Evolutionary conservation across 2,329 filamentous ascomycete species (phyloP).

Genomic region (Alternaria tenuissima): DNA sequence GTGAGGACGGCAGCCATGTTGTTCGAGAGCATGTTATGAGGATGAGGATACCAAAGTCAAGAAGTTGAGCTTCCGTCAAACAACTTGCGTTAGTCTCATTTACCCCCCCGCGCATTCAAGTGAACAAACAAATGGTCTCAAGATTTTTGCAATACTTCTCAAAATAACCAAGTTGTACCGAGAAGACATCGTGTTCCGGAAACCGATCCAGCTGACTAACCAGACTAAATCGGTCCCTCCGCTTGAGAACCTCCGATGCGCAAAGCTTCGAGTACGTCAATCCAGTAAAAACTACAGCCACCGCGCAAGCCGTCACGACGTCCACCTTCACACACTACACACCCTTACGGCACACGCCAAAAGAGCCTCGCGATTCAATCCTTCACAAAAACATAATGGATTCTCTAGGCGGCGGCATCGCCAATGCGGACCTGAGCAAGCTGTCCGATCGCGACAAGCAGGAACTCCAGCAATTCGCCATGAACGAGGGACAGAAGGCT

Average conservation of each 20-base stretch:
- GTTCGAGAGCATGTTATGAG: slow-evolving; percentile 12
- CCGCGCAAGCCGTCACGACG: background rate
- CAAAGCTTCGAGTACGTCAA: slow-evolving; percentile 6
- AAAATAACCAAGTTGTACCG: background rate
- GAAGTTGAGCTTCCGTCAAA: background rate
- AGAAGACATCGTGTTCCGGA: background rate
- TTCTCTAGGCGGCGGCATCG: slow-evolving; percentile 52
- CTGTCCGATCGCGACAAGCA: slow-evolving; percentile 84
- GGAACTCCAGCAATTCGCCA: slow-evolving; percentile 86
- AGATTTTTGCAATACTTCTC: background rate
- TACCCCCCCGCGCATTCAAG: background rate
- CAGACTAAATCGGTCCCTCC: background rate
- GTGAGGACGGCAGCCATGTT: slow-evolving; percentile 3
- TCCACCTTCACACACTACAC: background rate
- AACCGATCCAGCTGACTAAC: background rate
- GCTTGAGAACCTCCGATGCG: background rate
- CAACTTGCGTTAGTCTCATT: background rate
- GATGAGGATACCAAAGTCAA: background rate
- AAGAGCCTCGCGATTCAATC: slow-evolving; percentile 13
- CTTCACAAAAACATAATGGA: slow-evolving; percentile 34
- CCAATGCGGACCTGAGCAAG: slow-evolving; percentile 71
- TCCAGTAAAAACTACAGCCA: background rate
- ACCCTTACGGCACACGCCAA: slow-evolving; percentile 6
- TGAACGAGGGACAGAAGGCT: slow-evolving; percentile 86
- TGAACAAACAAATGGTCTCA: background rate